Evolutionary conservation across 495 filamentous ascomycete species (phyloP).

Genomic region (Podospora didyma): DNA sequence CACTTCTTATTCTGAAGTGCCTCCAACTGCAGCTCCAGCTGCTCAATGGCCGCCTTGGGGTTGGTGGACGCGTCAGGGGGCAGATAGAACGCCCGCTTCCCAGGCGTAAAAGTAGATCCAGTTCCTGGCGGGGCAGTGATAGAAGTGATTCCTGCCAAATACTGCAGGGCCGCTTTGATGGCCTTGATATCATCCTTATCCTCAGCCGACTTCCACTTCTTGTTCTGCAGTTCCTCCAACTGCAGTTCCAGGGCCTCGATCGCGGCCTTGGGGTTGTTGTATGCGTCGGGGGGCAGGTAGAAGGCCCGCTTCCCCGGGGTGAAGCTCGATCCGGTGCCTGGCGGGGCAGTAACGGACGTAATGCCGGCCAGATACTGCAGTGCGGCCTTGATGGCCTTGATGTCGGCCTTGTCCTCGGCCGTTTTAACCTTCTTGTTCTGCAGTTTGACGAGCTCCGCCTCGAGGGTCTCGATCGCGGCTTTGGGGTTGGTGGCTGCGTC

Average conservation of each 20-base stretch:
- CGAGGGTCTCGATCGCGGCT: constrained; percentile 22
- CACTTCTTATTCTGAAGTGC: constrained; percentile 11
- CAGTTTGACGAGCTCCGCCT: constrained; percentile 19
- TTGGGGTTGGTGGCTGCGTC: constrained; percentile 20
- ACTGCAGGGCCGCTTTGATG: constrained; percentile 17
- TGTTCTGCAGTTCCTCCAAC: constrained; percentile 24
- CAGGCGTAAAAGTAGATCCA: constrained; percentile 20
- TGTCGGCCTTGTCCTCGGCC: constrained; percentile 18
- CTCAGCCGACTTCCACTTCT: constrained; percentile 19
- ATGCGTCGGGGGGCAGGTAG: constrained; percentile 16
- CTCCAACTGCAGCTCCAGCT: constrained; percentile 10
- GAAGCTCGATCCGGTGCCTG: constrained; percentile 22
- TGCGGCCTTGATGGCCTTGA: constrained; percentile 21
- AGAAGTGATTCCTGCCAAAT: constrained; percentile 18
- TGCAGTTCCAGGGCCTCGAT: constrained; percentile 21
- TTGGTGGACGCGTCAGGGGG: constrained; percentile 4
- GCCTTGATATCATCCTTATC: constrained; percentile 19
- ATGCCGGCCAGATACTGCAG: constrained; percentile 24
- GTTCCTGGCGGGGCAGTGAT: constrained; percentile 23
- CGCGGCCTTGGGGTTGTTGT: constrained; percentile 19
- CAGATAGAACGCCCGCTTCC: constrained; percentile 15
- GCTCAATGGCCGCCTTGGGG: constrained; percentile 5
- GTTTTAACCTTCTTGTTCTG: constrained; percentile 29
- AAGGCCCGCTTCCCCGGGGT: constrained; percentile 23
- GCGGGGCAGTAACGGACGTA: constrained; percentile 21